Conservation (phyloP, 192 early-diverging fungal species). For the Kickxella alabastrina region DNA sequence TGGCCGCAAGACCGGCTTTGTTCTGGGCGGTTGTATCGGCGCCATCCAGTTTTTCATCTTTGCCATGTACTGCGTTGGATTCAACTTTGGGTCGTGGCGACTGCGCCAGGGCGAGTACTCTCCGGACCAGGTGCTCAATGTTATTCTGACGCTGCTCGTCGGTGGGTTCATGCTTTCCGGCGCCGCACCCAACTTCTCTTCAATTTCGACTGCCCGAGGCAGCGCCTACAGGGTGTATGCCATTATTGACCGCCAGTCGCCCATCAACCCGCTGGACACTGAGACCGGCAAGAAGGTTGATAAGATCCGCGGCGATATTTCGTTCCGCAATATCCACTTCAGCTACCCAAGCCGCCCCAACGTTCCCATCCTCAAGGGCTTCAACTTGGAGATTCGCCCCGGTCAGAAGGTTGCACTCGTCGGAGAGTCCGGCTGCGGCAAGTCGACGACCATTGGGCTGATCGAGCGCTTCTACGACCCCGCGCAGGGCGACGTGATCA, state of each 20-base stretch:
- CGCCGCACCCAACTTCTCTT: constrained; percentile 64
- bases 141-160: constrained; percentile 81
- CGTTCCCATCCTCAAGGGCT: constrained; percentile 71
- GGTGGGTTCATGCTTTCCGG: constrained; percentile 69
- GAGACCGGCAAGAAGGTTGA: constrained; percentile 34
- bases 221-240: constrained; percentile 74
- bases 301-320: constrained; percentile 57
- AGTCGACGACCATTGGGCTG: constrained; percentile 80
- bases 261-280: constrained; percentile 59
- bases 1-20: constrained; percentile 59
- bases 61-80: constrained; percentile 66
- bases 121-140: constrained; percentile 59
- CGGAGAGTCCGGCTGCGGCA: constrained; percentile 79
- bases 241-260: constrained; percentile 75
- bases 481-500: constrained; percentile 51
- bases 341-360: constrained; percentile 79
- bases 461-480: constrained; percentile 83
- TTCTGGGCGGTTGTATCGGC: constrained; percentile 64
- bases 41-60: constrained; percentile 71
- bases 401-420: constrained; percentile 87
- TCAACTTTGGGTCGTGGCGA: constrained; percentile 70
- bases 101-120: constrained; percentile 48
- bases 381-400: constrained; percentile 65
- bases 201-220: constrained; percentile 67
- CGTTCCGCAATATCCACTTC: constrained; percentile 77